Conservation (phyloP, 169 alveolate genomes). For the Eimeria acervulina region DNA sequence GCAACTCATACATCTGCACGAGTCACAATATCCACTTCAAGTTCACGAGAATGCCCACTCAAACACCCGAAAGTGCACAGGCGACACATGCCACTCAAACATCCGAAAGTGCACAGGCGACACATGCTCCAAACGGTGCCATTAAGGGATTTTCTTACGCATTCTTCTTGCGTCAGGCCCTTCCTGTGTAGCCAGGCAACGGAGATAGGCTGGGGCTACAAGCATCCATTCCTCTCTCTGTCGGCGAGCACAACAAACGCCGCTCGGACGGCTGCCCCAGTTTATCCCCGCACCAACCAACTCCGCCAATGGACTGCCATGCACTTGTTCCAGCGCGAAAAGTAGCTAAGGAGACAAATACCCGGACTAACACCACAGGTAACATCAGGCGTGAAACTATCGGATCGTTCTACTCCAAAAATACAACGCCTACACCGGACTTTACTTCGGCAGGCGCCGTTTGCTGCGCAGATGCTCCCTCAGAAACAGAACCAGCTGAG, state of each 20-base stretch:
- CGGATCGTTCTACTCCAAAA: background rate
- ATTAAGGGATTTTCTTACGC: background rate
- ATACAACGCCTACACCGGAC: background rate
- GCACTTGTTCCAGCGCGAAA: background rate
- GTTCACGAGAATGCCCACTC: background rate
- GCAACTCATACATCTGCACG: background rate
- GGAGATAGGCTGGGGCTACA: conserved; percentile 82
- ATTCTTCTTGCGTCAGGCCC: conserved; percentile 48
- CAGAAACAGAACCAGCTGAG: background rate
- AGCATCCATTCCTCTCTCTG: conserved; percentile 83
- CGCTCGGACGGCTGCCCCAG: background rate
- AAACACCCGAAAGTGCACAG: background rate
- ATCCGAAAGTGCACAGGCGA: background rate
- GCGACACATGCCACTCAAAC: background rate
- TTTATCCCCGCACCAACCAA: background rate
- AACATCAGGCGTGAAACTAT: background rate
- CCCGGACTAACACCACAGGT: background rate
- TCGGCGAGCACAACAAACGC: background rate
- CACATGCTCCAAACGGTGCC: background rate
- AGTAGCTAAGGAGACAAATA: background rate
- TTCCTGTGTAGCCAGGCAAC: conserved; percentile 45
- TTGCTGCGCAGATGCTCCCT: background rate
- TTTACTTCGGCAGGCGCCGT: conserved; percentile 3
- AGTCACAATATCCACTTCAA: background rate
- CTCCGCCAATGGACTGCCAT: background rate